Evolutionary conservation across 495 filamentous ascomycete genomes (phyloP).

Genomic region (Lophium mytilinum): DNA sequence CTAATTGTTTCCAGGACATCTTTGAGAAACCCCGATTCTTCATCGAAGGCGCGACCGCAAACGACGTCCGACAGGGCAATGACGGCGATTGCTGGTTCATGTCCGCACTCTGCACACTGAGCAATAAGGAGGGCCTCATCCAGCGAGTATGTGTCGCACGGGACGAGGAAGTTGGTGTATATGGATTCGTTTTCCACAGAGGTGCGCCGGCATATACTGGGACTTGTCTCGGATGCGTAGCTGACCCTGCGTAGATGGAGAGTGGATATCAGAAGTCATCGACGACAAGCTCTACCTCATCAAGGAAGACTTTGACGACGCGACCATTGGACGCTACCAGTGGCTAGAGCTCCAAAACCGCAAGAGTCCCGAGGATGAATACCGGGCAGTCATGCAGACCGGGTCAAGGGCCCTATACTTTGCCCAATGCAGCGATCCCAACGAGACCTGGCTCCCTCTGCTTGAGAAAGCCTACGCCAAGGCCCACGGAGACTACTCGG

Average conservation of each 20-base stretch:
- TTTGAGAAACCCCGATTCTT: constrained; percentile 84
- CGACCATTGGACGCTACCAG: constrained; percentile 52
- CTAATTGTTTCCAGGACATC: constrained; percentile 51
- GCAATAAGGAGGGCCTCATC: constrained; percentile 71
- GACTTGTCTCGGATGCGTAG: background rate
- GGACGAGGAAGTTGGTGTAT: constrained; percentile 76
- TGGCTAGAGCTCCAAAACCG: constrained; percentile 64
- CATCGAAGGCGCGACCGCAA: constrained; percentile 73
- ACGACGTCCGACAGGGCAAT: constrained; percentile 69
- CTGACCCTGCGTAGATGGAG: constrained; percentile 54
- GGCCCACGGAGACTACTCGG: constrained; percentile 77
- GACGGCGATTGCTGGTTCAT: constrained; percentile 92
- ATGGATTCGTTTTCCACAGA: constrained; percentile 89
- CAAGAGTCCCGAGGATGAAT: constrained; percentile 67
- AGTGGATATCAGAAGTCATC: constrained; percentile 86
- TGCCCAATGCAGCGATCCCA: constrained; percentile 73
- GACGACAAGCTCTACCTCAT: constrained; percentile 80
- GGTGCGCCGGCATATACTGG: constrained; percentile 34
- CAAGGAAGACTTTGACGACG: constrained; percentile 74
- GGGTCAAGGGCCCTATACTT: constrained; percentile 76
- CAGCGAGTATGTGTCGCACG: constrained; percentile 74
- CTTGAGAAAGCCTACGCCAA: constrained; percentile 97
- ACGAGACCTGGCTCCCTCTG: constrained; percentile 91
- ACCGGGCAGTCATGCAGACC: constrained; percentile 64
- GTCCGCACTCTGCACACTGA: constrained; percentile 75